A percentile compares a stretch with the other conserved stretches of the same genome.
Evolutionary conservation across 2,329 filamentous ascomycete species (phyloP).

Genomic region (Geosmithia morbida): DNA sequence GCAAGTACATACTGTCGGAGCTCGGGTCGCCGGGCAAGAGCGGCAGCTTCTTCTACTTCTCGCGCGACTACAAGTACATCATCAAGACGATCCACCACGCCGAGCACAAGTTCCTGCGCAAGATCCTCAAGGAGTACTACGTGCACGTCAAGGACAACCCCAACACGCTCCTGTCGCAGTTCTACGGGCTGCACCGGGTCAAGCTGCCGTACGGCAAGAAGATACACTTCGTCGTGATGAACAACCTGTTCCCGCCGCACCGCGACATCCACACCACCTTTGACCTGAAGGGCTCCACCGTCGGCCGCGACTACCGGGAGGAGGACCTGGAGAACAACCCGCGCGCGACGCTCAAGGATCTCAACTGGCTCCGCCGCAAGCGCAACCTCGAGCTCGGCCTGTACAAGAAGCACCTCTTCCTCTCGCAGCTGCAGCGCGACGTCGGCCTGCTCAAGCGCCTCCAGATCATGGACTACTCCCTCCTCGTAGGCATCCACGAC

Average conservation of each 20-base stretch:
- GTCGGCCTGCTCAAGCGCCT: slow-evolving; percentile 75
- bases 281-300: slow-evolving; percentile 90
- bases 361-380: slow-evolving; percentile 87
- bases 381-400: slow-evolving; percentile 79
- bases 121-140: slow-evolving; percentile 84
- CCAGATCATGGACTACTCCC: slow-evolving; percentile 97
- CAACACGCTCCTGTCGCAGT: slow-evolving; percentile 92
- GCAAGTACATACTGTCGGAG: slow-evolving; percentile 97
- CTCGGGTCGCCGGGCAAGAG: slow-evolving; percentile 95
- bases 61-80: slow-evolving; percentile 98
- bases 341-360: slow-evolving; percentile 82
- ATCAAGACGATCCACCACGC: slow-evolving; percentile 98
- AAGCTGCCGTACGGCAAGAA: slow-evolving; percentile 98
- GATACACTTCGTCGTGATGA: slow-evolving; percentile 99
- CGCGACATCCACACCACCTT: slow-evolving; percentile 95
- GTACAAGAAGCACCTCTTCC: slow-evolving; percentile 73
- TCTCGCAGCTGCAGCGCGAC: slow-evolving; percentile 78
- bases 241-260: slow-evolving; percentile 95
- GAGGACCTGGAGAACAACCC: slow-evolving; percentile 81
- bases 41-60: slow-evolving; percentile 99
- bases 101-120: slow-evolving; percentile 78
- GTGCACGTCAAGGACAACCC: slow-evolving; percentile 84
- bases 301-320: slow-evolving; percentile 83
- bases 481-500: slow-evolving; percentile 90
- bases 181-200: slow-evolving; percentile 91